A percentile compares a stretch with the other conserved stretches of the same genome.
phyloP scores from a whole-genome alignment of 1,139 yeast species.

The Candida neerlandica region DNA sequence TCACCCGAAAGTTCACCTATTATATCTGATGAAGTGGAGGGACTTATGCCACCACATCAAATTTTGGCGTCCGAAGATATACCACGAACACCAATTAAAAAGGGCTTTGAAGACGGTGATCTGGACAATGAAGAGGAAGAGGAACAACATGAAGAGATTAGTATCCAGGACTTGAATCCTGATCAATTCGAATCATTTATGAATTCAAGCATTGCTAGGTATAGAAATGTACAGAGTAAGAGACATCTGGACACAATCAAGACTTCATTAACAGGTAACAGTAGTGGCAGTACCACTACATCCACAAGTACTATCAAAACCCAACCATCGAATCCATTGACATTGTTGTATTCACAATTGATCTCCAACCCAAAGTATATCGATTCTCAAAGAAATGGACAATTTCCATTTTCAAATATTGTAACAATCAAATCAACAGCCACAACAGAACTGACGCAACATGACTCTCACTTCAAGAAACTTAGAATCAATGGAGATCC shows the following conservation, averaged over 20 bases:
- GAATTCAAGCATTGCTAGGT: conserved; percentile 34
- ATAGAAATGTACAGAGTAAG: conserved; percentile 31
- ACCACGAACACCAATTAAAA: not conserved
- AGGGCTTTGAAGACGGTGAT: not conserved
- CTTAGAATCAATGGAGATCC: conserved; percentile 47
- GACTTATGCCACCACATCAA: not conserved
- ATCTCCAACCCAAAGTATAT: conserved; percentile 17
- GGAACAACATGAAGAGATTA: not conserved
- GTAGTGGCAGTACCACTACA: conserved; percentile 7
- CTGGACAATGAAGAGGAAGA: not conserved
- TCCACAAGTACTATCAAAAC: conserved; percentile 15
- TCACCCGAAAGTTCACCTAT: not conserved
- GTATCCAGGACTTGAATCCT: conserved; percentile 23
- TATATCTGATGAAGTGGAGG: not conserved
- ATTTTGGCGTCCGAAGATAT: not conserved
- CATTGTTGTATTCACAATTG: conserved; percentile 22
- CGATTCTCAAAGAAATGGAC: conserved; percentile 12
- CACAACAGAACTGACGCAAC: conserved; percentile 39
- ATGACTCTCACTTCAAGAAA: conserved; percentile 46
- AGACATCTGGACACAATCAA: conserved; percentile 18
- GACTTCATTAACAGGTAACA: not conserved
- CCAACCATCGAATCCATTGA: conserved; percentile 22
- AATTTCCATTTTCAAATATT: conserved; percentile 16
- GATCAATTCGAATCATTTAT: conserved; percentile 40
- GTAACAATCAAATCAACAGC: conserved; percentile 38